These are phyloP conservation scores for Venturia pyrina DNA, from an alignment of 2,329 filamentous ascomycete genomes.

Conservation along the genomic window DNA sequence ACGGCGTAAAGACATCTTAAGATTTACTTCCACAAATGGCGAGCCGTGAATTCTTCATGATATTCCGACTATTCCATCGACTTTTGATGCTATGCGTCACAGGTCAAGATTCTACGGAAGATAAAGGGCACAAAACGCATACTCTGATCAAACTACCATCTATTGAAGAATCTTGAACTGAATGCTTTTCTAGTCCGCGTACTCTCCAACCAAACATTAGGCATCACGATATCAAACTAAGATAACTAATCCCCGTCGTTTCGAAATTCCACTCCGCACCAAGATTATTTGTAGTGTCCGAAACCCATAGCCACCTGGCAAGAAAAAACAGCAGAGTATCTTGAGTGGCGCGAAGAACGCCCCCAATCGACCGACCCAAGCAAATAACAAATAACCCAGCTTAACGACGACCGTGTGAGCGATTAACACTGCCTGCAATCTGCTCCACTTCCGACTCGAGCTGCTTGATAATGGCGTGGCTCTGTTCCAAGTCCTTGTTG, in stretches of 20 bases:
- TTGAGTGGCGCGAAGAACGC: constrained; percentile 1
- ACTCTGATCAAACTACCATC: background rate
- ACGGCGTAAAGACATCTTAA: background rate
- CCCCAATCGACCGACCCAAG: background rate
- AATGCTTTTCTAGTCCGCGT: background rate
- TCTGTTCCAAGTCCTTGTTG: constrained; percentile 99
- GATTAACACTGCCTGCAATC: constrained; percentile 81
- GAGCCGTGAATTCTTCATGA: background rate
- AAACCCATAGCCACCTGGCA: background rate
- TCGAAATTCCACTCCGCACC: constrained; percentile 1
- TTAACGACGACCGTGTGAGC: constrained; percentile 88
- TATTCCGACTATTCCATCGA: no score
- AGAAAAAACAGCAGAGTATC: background rate
- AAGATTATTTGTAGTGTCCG: background rate
- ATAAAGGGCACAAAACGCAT: background rate
- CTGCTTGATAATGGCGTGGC: constrained; percentile 82
- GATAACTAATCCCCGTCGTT: background rate
- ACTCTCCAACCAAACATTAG: background rate
- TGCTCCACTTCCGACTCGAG: constrained; percentile 86
- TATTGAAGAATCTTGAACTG: background rate
- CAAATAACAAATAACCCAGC: constrained; percentile 1
- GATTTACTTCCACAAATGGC: background rate
- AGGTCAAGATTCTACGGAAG: no score
- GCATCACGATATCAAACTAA: background rate
- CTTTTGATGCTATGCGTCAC: no score